Evolutionary conservation across 202 grass and related monocot genomes (phyloP).

Genomic region (Bolboschoenoplectus hybrid): DNA sequence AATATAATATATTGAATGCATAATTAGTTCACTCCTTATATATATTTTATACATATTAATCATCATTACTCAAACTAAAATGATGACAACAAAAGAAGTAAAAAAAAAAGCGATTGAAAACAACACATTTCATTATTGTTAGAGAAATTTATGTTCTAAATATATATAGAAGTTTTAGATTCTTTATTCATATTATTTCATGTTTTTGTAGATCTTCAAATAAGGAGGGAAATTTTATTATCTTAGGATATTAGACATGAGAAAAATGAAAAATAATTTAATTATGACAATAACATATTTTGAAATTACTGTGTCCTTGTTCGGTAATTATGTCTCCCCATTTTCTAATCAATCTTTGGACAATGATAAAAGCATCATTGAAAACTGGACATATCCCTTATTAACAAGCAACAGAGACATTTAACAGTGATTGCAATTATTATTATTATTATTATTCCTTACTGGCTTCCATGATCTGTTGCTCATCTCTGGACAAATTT

Average conservation of each 20-base stretch:
- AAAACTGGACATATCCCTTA: not conserved
- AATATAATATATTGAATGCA: no score
- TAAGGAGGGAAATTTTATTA: not conserved
- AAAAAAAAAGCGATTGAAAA: not conserved
- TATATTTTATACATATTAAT: not conserved
- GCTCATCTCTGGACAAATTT: not conserved
- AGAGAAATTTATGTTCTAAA: not conserved
- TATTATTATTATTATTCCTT: not conserved
- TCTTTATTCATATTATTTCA: not conserved
- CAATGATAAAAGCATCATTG: not conserved
- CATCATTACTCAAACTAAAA: not conserved
- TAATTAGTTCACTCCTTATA: not conserved
- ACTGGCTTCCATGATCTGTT: not conserved
- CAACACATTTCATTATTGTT: not conserved
- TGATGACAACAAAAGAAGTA: not conserved
- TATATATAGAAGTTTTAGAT: not conserved
- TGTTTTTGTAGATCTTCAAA: not conserved
- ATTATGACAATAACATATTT: not conserved
- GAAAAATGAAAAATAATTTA: not conserved
- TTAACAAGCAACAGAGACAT: not conserved
- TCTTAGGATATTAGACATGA: not conserved
- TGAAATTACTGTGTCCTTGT: not conserved
- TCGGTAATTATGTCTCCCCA: not conserved
- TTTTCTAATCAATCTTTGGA: not conserved
- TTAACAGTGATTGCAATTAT: not conserved